Conservation (phyloP, 768 basidiomycete species). For the Pleurotus eryngii region DNA sequence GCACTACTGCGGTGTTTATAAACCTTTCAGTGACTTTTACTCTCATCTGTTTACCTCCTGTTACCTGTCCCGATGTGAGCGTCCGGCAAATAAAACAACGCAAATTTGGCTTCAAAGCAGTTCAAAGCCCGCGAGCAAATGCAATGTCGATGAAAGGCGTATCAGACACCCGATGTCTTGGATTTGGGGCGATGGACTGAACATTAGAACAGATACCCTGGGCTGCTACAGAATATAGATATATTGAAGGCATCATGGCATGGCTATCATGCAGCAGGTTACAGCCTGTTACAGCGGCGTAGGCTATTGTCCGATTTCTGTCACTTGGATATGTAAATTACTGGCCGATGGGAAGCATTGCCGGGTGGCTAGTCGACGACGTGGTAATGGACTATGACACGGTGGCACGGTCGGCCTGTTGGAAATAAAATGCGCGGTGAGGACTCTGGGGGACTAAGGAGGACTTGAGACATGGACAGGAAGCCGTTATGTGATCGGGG, state of each 20-base stretch:
- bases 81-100: not conserved
- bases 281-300: not conserved
- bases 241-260: not conserved
- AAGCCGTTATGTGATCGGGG: too few relatives aligned
- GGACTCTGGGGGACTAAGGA: too few relatives aligned
- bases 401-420: too few relatives aligned
- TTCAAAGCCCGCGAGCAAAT: conserved; percentile 8
- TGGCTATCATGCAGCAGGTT: not conserved
- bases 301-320: not conserved
- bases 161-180: not conserved
- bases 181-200: not conserved
- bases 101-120: conserved; percentile 1
- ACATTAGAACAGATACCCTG: not conserved
- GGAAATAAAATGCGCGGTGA: too few relatives aligned
- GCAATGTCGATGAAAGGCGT: not conserved
- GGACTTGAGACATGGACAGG: too few relatives aligned
- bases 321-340: not conserved
- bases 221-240: not conserved
- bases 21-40: too few relatives aligned
- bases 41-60: too few relatives aligned
- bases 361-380: too few relatives aligned
- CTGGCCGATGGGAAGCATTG: too few relatives aligned
- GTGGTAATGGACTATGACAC: too few relatives aligned
- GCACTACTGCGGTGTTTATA: too few relatives aligned
- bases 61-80: too few relatives aligned